A percentile compares a stretch with the other conserved stretches of the same genome.
These are phyloP conservation scores for Globisporangium polare DNA, from an alignment of 352 stramenopile genomes.

Conservation along the genomic window DNA sequence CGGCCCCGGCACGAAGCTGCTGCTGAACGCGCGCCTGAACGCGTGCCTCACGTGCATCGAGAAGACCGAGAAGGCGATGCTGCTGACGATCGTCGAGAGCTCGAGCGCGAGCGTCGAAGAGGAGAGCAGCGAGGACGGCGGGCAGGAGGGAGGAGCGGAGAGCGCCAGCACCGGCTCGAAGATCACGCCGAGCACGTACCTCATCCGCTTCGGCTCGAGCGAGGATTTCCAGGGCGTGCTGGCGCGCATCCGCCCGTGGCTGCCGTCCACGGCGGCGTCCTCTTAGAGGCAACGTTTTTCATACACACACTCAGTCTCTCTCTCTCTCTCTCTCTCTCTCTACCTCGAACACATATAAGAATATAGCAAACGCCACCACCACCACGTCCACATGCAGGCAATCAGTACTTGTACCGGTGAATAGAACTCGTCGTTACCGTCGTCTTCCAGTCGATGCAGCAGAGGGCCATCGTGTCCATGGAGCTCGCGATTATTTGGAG, in stretches of 20 bases:
- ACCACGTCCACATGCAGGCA: not conserved
- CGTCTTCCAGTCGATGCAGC: too few relatives aligned
- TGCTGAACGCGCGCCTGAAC: slow-evolving; percentile 64
- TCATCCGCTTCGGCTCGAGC: slow-evolving; percentile 55
- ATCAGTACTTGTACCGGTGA: too few relatives aligned
- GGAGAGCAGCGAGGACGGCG: slow-evolving; percentile 19
- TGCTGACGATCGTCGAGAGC: slow-evolving; percentile 59
- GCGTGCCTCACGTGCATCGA: slow-evolving; percentile 60
- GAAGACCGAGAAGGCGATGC: slow-evolving; percentile 77
- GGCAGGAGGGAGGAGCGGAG: not conserved
- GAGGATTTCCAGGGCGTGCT: slow-evolving; percentile 60
- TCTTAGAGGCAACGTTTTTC: slow-evolving; percentile 9
- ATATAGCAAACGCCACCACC: not conserved
- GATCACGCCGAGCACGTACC: slow-evolving; percentile 67
- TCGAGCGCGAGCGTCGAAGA: slow-evolving; percentile 12
- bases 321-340: not conserved
- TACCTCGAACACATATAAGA: slow-evolving; percentile 5
- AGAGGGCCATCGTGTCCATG: not conserved
- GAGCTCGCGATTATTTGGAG: too few relatives aligned
- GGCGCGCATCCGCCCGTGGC: slow-evolving; percentile 35
- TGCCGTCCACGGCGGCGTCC: slow-evolving; percentile 20
- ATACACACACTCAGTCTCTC: too few relatives aligned
- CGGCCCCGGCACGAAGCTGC: slow-evolving; percentile 70
- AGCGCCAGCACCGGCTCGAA: slow-evolving; percentile 11
- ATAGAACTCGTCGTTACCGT: too few relatives aligned